phyloP scores from a whole-genome alignment of 495 filamentous ascomycete species.

The Clohesyomyces aquaticus region DNA sequence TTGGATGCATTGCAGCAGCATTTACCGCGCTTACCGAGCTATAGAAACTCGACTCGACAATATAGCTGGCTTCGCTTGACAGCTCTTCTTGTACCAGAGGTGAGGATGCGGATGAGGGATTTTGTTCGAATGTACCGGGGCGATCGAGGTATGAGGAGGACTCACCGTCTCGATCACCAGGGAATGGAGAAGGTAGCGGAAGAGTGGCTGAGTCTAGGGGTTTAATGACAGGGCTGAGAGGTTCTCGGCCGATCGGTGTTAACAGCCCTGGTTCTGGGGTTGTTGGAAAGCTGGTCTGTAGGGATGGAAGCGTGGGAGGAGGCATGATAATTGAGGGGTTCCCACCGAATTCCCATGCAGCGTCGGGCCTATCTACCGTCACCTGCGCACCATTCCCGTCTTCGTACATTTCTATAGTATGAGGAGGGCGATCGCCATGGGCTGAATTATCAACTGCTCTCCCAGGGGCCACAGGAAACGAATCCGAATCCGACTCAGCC shows the following conservation, averaged over 20 bases:
- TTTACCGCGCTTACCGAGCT: constrained; percentile 26
- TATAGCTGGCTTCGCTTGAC: constrained; percentile 15
- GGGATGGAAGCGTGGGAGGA: constrained; percentile 40
- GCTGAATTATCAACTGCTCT: no score
- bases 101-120: no score
- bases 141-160: constrained; percentile 32
- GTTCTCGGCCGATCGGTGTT: constrained; percentile 33
- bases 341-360: no score
- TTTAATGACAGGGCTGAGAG: constrained; percentile 28
- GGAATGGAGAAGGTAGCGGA: constrained; percentile 46
- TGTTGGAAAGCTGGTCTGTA: constrained; percentile 34
- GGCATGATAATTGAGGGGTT: constrained; percentile 39
- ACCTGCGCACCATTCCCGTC: no score
- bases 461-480: no score
- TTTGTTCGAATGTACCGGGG: background rate
- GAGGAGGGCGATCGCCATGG: no score
- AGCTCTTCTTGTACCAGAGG: constrained; percentile 10
- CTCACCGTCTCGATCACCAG: constrained; percentile 32
- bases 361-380: no score
- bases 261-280: constrained; percentile 1
- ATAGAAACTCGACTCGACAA: constrained; percentile 31
- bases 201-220: constrained; percentile 37
- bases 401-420: no score
- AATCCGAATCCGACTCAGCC: no score
- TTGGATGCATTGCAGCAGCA: constrained; percentile 17